Evolutionary conservation across 2,329 filamentous ascomycete genomes (phyloP).

Genomic region (Fusarium torreyae): DNA sequence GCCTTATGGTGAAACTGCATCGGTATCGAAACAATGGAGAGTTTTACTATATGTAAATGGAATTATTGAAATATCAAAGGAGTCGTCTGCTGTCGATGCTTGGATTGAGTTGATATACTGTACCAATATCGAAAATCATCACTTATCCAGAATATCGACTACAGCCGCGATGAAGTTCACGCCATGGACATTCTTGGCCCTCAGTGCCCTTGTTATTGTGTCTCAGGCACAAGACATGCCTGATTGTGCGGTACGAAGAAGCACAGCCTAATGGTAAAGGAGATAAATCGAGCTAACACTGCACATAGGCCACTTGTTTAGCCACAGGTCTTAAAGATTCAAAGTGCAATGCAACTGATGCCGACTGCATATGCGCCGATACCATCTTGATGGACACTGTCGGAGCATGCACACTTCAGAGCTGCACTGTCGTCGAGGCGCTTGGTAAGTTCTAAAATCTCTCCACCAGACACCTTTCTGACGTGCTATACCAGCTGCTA

Average conservation of each 20-base stretch:
- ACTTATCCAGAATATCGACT: background rate
- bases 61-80: background rate
- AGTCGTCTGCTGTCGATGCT: too few relatives aligned
- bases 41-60: background rate
- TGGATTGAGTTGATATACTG: background rate
- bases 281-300: background rate
- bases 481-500: background rate
- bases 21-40: background rate
- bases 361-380: background rate
- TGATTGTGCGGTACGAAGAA: background rate
- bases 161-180: background rate
- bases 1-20: too few relatives aligned
- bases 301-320: background rate
- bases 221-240: background rate
- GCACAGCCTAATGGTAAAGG: background rate
- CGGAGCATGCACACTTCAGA: background rate
- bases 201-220: background rate
- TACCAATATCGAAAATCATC: background rate
- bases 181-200: background rate
- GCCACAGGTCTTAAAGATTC: background rate
- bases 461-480: background rate
- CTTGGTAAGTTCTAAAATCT: background rate
- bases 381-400: background rate
- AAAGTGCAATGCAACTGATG: background rate
- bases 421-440: background rate